Base-by-base conservation (phyloP, 257 asterid genomes). In the Solanum paucissectum region DNA sequence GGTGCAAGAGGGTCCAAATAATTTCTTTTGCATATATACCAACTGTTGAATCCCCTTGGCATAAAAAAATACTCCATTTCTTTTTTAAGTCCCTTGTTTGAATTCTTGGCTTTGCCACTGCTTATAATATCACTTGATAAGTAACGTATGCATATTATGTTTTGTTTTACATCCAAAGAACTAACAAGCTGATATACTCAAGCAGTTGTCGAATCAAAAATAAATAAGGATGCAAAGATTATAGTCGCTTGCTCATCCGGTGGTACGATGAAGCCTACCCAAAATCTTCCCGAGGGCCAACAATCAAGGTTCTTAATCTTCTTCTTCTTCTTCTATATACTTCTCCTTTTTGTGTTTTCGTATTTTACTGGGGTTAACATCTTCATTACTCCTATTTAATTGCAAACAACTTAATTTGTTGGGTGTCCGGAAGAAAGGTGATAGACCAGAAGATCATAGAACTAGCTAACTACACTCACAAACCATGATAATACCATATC, bases 241-340 rank as follows among this genome's bases (percentile, higher is more conserved):
- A 96, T 95, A 86, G 98, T 96, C 84, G 98, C 98, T 62, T 96
- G 98, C 95, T 92, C 99, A 42, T 91, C 95, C 36, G 98, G 99
- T 25, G 98, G 99, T 62, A 94, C 98, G 71, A 94, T 87, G 86
- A 95, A 88, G 91, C 99, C 98, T 42, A 38, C 99, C 32, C 98
- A 91, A 91, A 96, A 89, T 92, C 98, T 93, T 49, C 98, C 98
- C 9, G 99, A 96, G 90, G 99, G 99, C 88, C 94, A 92, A 88
- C 99, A 95, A 88, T 95, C 98, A 38, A 94, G 98, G 99, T 96
- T 87, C 86, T 40, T 36, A 18, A 73, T 73, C 81, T 34, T 73
- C 27, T 34, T 34, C 79, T 33, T 16, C n/a, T 32, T 33, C 6
- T 42, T 40, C 14, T 44, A 32, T 71, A 2, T 18, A 72, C 68